These are phyloP conservation scores for Didymella lethalis DNA, from an alignment of 2,329 filamentous ascomycete genomes.

Conservation along the genomic window DNA sequence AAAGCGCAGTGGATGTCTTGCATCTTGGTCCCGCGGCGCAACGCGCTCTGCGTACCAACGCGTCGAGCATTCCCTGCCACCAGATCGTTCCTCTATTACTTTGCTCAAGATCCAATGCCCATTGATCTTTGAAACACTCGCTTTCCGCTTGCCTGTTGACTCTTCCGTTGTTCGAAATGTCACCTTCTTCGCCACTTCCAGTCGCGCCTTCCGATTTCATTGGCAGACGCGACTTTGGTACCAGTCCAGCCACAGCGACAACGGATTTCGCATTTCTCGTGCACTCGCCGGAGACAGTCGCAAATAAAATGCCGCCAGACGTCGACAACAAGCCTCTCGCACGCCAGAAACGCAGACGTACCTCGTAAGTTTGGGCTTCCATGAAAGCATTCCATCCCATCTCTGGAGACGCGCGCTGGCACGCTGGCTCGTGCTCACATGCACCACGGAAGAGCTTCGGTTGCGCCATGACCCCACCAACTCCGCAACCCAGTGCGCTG, in stretches of 20 bases:
- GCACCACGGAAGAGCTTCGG: constrained; percentile 29
- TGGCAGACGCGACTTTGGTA: constrained; percentile 26
- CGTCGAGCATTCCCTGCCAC: constrained; percentile 42
- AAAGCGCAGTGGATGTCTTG: constrained; percentile 19
- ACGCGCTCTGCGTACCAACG: constrained; percentile 19
- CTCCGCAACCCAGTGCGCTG: constrained; percentile 32
- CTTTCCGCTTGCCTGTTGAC: constrained; percentile 13
- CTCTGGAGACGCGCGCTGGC: constrained; percentile 34
- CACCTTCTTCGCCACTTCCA: constrained; percentile 37
- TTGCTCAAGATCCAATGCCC: constrained; percentile 25
- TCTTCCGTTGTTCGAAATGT: constrained; percentile 25
- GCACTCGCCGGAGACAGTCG: constrained; percentile 65
- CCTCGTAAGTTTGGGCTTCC: constrained; percentile 58
- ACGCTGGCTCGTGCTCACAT: constrained; percentile 37
- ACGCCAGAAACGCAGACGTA: constrained; percentile 68
- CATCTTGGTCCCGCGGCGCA: constrained; percentile 16
- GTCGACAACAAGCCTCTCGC: constrained; percentile 67
- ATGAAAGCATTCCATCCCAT: constrained; percentile 24
- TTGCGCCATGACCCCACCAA: constrained; percentile 33
- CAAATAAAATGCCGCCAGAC: constrained; percentile 63
- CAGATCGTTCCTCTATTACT: constrained; percentile 28
- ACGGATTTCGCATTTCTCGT: constrained; percentile 64
- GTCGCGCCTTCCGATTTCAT: constrained; percentile 37
- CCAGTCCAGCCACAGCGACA: constrained; percentile 33
- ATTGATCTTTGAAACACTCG: constrained; percentile 20